Conservation (phyloP, 805 yeast genomes). For the Yarrowia porcina region DNA sequence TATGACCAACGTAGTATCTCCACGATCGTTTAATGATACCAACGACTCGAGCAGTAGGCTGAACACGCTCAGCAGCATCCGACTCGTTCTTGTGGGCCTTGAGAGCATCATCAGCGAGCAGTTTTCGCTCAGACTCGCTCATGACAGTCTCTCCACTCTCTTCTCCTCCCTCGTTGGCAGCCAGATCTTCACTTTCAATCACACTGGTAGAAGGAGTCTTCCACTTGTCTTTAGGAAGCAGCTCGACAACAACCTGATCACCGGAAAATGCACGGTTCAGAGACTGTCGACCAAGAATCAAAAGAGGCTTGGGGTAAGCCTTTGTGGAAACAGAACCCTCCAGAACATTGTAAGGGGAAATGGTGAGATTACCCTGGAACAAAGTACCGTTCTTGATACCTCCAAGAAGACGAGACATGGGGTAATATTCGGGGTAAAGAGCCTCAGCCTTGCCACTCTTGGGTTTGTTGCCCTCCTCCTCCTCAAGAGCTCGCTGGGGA, state of each 20-base stretch:
- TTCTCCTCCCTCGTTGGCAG: constrained; percentile 46
- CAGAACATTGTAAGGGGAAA: constrained; percentile 80
- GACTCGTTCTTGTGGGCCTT: constrained; percentile 41
- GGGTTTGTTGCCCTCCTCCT: constrained; percentile 32
- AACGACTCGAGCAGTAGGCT: constrained; percentile 93
- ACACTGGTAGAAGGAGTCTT: constrained; percentile 76
- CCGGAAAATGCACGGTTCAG: constrained; percentile 90
- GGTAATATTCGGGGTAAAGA: constrained; percentile 71
- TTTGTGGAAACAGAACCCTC: constrained; percentile 78
- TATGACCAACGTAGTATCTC: constrained; percentile 94
- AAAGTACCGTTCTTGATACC: constrained; percentile 85
- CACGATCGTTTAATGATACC: constrained; percentile 87
- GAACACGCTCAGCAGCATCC: constrained; percentile 48
- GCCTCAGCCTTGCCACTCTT: constrained; percentile 45
- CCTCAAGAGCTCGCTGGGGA: constrained; percentile 44
- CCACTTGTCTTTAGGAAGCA: constrained; percentile 85
- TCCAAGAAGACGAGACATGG: constrained; percentile 80
- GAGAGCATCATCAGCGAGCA: constrained; percentile 74
- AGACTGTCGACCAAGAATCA: constrained; percentile 77
- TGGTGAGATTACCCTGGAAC: constrained; percentile 77
- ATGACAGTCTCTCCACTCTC: constrained; percentile 46
- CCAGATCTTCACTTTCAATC: constrained; percentile 66
- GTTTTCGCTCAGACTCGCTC: constrained; percentile 66
- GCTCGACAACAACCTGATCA: constrained; percentile 85
- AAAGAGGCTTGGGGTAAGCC: constrained; percentile 74